Conservation (phyloP, 129 eudicot species). For the Helichrysum umbraculigerum region DNA sequence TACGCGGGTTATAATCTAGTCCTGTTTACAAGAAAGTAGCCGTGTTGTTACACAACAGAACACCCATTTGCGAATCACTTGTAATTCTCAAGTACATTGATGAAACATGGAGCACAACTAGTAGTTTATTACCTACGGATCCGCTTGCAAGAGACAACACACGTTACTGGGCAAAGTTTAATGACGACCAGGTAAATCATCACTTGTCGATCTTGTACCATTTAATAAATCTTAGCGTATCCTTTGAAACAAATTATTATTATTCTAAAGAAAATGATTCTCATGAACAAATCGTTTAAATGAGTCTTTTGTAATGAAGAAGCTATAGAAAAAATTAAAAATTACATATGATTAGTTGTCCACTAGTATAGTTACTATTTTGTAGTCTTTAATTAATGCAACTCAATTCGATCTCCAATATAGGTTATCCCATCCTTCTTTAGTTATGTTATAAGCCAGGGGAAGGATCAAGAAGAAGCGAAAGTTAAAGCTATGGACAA, state of each 20-base stretch:
- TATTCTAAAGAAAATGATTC: too few relatives aligned
- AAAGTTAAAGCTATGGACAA: background rate
- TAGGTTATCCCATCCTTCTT: background rate
- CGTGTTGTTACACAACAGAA: conserved; percentile 49
- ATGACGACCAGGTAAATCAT: conserved; percentile 47
- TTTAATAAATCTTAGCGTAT: too few relatives aligned
- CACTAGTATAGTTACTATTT: too few relatives aligned
- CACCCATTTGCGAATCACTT: conserved; percentile 45
- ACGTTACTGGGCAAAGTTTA: conserved; percentile 57
- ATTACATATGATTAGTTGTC: too few relatives aligned
- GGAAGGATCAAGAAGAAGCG: background rate
- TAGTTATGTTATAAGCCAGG: background rate
- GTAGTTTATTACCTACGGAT: conserved; percentile 43
- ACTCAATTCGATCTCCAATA: background rate
- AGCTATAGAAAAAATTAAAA: too few relatives aligned
- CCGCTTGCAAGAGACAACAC: conserved; percentile 43
- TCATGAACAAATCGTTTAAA: too few relatives aligned
- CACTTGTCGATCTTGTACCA: background rate
- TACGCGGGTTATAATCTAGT: too few relatives aligned
- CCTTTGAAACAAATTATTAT: too few relatives aligned
- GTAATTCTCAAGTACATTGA: conserved; percentile 49
- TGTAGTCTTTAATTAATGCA: too few relatives aligned
- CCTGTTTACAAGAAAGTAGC: conserved; percentile 51
- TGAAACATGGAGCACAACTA: conserved; percentile 42
- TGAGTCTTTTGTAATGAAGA: too few relatives aligned